Evolutionary conservation across 2,329 filamentous ascomycete genomes (phyloP).

Genomic region (Apiospora hydei): DNA sequence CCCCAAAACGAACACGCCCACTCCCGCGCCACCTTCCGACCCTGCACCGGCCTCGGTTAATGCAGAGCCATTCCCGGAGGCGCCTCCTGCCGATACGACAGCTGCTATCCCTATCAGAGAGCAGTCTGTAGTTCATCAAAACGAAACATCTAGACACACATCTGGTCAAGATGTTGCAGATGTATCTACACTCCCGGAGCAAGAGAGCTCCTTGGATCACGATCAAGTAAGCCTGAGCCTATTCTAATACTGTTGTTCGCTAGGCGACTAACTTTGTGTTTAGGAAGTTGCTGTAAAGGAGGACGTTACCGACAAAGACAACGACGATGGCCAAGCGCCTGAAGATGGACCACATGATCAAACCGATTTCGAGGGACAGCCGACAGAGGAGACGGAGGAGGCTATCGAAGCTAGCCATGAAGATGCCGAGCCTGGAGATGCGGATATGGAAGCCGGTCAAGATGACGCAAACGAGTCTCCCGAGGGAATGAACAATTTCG

Average conservation of each 20-base stretch:
- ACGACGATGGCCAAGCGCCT: conserved; percentile 24
- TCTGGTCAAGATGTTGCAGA: conserved; percentile 26
- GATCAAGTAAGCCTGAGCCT: conserved; percentile 28
- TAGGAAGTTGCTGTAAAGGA: conserved; percentile 3
- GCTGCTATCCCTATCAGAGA: conserved; percentile 15
- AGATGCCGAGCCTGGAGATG: conserved; percentile 42
- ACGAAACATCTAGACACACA: conserved; percentile 24
- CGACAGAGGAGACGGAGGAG: conserved; percentile 25
- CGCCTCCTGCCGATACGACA: conserved; percentile 31
- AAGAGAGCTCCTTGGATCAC: conserved; percentile 22
- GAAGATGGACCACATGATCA: conserved; percentile 26
- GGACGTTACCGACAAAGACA: conserved; percentile 24
- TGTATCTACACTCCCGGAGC: conserved; percentile 22
- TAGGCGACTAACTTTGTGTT: not conserved
- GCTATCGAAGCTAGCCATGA: conserved; percentile 32
- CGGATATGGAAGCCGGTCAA: conserved; percentile 40
- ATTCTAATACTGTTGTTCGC: not conserved
- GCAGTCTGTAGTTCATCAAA: conserved; percentile 17
- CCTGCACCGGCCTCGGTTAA: not conserved
- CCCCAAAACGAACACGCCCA: conserved; percentile 52
- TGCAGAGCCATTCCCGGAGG: conserved; percentile 29
- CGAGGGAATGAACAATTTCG: conserved; percentile 64
- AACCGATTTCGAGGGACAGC: conserved; percentile 27
- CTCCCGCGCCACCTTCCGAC: conserved; percentile 37
- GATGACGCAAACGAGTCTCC: conserved; percentile 58